phyloP scores from a whole-genome alignment of 2,329 filamentous ascomycete species.

The Alternaria brassicae region DNA sequence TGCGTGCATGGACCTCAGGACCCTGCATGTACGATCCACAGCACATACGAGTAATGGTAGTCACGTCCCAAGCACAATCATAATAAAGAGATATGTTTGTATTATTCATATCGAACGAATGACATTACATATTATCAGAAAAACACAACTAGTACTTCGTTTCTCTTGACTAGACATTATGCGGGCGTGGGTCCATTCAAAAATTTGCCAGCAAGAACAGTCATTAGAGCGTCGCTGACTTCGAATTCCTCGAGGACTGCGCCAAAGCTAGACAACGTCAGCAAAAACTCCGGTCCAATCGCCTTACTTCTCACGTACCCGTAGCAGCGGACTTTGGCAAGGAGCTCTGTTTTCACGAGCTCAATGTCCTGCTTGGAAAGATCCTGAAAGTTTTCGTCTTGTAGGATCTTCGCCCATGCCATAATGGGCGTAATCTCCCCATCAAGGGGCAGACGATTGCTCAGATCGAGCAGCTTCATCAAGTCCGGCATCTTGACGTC shows the following conservation, averaged over 20 bases:
- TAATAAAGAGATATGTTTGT: slow-evolving; percentile 7
- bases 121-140: slow-evolving; percentile 30
- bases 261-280: slow-evolving; percentile 61
- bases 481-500: slow-evolving; percentile 76
- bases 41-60: neutral
- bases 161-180: slow-evolving; percentile 20
- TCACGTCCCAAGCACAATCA: neutral
- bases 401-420: slow-evolving; percentile 85
- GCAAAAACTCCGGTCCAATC: neutral
- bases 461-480: slow-evolving; percentile 82
- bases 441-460: slow-evolving; percentile 80
- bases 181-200: slow-evolving; percentile 22
- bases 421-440: slow-evolving; percentile 95
- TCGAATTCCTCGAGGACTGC: slow-evolving; percentile 76
- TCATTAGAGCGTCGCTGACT: slow-evolving; percentile 78
- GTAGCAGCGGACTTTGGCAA: slow-evolving; percentile 86
- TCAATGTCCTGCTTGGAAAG: slow-evolving; percentile 73
- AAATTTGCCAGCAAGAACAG: slow-evolving; percentile 67
- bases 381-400: slow-evolving; percentile 64
- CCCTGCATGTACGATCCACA: neutral
- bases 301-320: slow-evolving; percentile 67
- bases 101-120: slow-evolving; percentile 23
- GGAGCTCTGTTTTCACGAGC: slow-evolving; percentile 74
- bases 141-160: slow-evolving; percentile 6
- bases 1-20: no score